Evolutionary conservation across 768 basidiomycete species (phyloP).

Genomic region (Podaxis sp.): DNA sequence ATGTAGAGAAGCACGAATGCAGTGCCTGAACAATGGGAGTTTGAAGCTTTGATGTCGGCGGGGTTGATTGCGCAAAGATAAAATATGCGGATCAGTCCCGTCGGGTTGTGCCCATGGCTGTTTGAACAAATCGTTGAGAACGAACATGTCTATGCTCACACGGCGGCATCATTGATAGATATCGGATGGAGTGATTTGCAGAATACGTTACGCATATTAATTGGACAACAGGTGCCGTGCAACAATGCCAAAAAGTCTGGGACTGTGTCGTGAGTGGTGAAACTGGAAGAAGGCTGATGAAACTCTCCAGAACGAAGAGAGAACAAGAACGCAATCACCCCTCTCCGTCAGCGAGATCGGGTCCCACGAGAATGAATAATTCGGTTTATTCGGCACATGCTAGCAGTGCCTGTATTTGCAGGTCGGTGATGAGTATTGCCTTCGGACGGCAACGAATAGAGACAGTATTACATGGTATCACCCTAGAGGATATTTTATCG

Average conservation of each 20-base stretch:
- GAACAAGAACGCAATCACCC: neutral
- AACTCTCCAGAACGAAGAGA: neutral
- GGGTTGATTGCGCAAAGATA: neutral
- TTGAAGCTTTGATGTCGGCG: neutral
- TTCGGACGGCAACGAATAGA: neutral
- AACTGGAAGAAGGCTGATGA: neutral
- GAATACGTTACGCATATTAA: neutral
- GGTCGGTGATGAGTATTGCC: neutral
- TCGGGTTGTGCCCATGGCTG: neutral
- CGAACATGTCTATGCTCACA: neutral
- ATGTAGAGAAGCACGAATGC: neutral
- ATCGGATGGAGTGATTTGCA: neutral
- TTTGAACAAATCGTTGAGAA: neutral
- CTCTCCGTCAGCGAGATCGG: neutral
- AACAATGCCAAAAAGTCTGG: neutral
- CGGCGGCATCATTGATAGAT: neutral
- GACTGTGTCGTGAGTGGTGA: neutral
- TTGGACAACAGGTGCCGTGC: slow-evolving; percentile 1
- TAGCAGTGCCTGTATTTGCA: too few relatives aligned
- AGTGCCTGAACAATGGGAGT: neutral
- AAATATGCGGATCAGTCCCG: neutral
- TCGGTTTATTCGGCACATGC: too few relatives aligned
- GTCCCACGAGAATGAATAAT: too few relatives aligned
- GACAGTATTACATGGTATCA: neutral
- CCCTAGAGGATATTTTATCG: slow-evolving; percentile 18